Percentiles rank a stretch among this genome's conserved stretches.
phyloP scores from a whole-genome alignment of 2,329 filamentous ascomycete genomes.

The Pseudogymnoascus sp. region DNA sequence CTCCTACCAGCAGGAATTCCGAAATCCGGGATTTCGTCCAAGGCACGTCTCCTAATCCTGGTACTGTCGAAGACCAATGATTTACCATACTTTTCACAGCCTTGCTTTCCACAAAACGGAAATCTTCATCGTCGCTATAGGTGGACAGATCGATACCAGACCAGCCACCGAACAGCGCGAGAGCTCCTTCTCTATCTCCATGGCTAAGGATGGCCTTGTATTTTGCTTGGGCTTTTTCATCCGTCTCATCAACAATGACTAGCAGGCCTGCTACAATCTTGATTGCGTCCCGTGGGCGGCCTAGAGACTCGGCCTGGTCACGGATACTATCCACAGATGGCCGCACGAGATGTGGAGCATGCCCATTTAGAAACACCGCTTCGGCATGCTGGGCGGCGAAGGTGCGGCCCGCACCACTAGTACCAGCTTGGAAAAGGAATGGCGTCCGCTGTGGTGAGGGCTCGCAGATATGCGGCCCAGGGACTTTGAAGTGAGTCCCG shows the following conservation, averaged over 20 bases:
- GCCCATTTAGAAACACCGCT: conserved; percentile 61
- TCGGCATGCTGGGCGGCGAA: conserved; percentile 66
- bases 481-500: conserved; percentile 55
- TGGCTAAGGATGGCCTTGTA: conserved; percentile 55
- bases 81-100: conserved; percentile 34
- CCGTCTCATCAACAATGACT: conserved; percentile 57
- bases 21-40: conserved; percentile 69
- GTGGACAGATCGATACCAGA: conserved; percentile 16
- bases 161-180: conserved; percentile 61
- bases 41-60: conserved; percentile 47
- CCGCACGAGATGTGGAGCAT: conserved; percentile 53
- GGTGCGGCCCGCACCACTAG: conserved; percentile 56
- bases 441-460: conserved; percentile 63
- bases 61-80: conserved; percentile 48
- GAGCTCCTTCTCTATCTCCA: conserved; percentile 58
- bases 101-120: conserved; percentile 41
- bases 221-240: conserved; percentile 61
- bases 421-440: conserved; percentile 62
- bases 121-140: conserved; percentile 56
- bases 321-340: conserved; percentile 59
- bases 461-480: conserved; percentile 57
- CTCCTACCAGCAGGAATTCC: conserved; percentile 60
- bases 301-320: conserved; percentile 44
- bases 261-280: conserved; percentile 67
- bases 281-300: conserved; percentile 53